A percentile compares a stretch with the other conserved stretches of the same genome.
phyloP scores from a whole-genome alignment of 345 rosid species.

The Brassica incana region DNA sequence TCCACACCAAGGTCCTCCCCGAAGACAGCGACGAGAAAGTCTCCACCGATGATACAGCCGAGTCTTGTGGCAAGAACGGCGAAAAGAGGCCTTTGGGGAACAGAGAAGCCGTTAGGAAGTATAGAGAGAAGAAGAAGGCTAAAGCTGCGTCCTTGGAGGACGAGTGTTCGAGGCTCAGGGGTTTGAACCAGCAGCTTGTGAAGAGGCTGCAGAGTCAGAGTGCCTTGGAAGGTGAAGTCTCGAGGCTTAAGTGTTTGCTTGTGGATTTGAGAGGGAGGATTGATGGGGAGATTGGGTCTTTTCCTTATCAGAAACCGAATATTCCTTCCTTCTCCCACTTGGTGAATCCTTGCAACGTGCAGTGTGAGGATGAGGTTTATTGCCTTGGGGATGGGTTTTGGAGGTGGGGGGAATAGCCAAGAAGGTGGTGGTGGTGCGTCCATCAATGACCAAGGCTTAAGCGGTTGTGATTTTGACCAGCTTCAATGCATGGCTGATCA shows the following conservation, averaged over 20 bases:
- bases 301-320: conserved; percentile 82
- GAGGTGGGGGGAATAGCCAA: background rate
- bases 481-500: background rate
- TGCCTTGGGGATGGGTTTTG: conserved; percentile 46
- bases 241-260: conserved; percentile 95
- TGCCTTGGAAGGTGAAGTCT: conserved; percentile 80
- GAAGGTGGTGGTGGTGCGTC: conserved; percentile 15
- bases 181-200: conserved; percentile 76
- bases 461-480: background rate
- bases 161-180: conserved; percentile 65
- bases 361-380: conserved; percentile 67
- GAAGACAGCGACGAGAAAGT: conserved; percentile 61
- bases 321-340: conserved; percentile 52
- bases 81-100: conserved; percentile 87
- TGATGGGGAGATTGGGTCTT: conserved; percentile 94
- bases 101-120: conserved; percentile 89
- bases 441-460: conserved; percentile 41
- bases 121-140: conserved; percentile 97
- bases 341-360: conserved; percentile 83
- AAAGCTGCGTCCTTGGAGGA: conserved; percentile 89
- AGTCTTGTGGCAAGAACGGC: conserved; percentile 44
- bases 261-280: conserved; percentile 95
- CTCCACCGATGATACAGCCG: conserved; percentile 72
- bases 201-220: conserved; percentile 88
- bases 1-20: conserved; percentile 78